These are phyloP conservation scores for Heracleum sosnowskyi DNA, from an alignment of 129 eudicot species.

Conservation along the genomic window DNA sequence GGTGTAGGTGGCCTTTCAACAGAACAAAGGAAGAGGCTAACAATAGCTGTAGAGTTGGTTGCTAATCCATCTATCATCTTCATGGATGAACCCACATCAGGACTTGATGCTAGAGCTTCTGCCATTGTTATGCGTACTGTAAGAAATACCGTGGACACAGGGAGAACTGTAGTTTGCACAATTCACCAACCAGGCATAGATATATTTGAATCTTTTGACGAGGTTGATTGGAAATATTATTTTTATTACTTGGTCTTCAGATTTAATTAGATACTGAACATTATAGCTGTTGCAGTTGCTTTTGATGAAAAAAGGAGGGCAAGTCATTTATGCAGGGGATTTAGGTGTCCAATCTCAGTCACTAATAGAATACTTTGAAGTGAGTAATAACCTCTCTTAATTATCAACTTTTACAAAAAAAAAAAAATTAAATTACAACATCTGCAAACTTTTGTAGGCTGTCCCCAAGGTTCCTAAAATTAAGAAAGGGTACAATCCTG, in stretches of 20 bases:
- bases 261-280: background rate
- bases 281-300: slow-evolving; percentile 33
- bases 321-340: no score
- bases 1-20: slow-evolving; percentile 71
- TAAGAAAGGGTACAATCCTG: slow-evolving; percentile 65
- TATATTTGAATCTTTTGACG: slow-evolving; percentile 76
- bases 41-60: slow-evolving; percentile 75
- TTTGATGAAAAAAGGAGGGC: slow-evolving; percentile 77
- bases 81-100: slow-evolving; percentile 91
- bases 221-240: slow-evolving; percentile 26
- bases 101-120: slow-evolving; percentile 86
- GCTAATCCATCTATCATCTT: slow-evolving; percentile 83
- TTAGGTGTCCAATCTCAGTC: slow-evolving; percentile 52
- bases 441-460: slow-evolving; percentile 23
- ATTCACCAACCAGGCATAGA: slow-evolving; percentile 88
- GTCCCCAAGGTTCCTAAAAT: slow-evolving; percentile 59
- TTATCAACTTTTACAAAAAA: no score
- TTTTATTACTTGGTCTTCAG: background rate
- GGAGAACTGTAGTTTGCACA: slow-evolving; percentile 79
- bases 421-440: background rate
- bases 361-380: slow-evolving; percentile 60
- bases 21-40: slow-evolving; percentile 75
- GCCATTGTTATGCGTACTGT: slow-evolving; percentile 78
- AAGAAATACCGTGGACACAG: slow-evolving; percentile 73
- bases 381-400: slow-evolving; percentile 14